Evolutionary conservation across 495 filamentous ascomycete genomes (phyloP).

Genomic region (Rusavskia elegans): DNA sequence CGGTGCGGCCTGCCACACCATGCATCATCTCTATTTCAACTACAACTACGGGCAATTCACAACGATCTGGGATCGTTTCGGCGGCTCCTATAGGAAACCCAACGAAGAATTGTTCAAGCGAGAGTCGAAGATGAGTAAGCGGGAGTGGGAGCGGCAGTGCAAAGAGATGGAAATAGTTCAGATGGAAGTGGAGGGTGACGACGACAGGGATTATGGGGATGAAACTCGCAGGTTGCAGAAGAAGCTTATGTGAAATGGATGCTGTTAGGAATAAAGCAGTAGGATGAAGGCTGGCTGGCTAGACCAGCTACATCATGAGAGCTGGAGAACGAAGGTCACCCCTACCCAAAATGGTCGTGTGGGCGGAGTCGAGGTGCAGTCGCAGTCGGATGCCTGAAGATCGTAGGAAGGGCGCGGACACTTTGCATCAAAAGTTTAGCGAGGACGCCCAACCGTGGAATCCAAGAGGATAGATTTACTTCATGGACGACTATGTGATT

Average conservation of each 20-base stretch:
- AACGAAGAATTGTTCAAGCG: conserved; percentile 76
- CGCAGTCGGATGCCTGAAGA: no score
- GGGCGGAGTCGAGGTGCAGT: no score
- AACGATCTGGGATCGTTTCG: conserved; percentile 84
- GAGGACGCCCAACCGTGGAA: no score
- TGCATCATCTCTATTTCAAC: conserved; percentile 98
- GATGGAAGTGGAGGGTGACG: conserved; percentile 71
- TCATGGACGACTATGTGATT: no score
- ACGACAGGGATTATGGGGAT: conserved; percentile 56
- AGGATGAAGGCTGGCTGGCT: no score
- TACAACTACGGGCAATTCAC: conserved; percentile 98
- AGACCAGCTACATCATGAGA: no score
- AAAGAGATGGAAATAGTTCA: conserved; percentile 78
- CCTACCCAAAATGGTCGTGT: no score
- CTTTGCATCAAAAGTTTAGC: no score
- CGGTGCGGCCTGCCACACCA: conserved; percentile 89
- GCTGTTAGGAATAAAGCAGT: not conserved
- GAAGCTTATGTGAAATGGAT: conserved; percentile 21
- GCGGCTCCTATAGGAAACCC: conserved; percentile 76
- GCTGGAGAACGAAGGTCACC: no score
- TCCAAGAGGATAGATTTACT: no score
- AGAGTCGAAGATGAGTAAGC: conserved; percentile 74
- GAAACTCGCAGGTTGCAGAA: conserved; percentile 30
- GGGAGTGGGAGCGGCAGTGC: conserved; percentile 65
- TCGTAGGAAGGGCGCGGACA: no score